These are phyloP conservation scores for Coemansia sp. DNA, from an alignment of 192 early-diverging fungal genomes.

Conservation along the genomic window DNA sequence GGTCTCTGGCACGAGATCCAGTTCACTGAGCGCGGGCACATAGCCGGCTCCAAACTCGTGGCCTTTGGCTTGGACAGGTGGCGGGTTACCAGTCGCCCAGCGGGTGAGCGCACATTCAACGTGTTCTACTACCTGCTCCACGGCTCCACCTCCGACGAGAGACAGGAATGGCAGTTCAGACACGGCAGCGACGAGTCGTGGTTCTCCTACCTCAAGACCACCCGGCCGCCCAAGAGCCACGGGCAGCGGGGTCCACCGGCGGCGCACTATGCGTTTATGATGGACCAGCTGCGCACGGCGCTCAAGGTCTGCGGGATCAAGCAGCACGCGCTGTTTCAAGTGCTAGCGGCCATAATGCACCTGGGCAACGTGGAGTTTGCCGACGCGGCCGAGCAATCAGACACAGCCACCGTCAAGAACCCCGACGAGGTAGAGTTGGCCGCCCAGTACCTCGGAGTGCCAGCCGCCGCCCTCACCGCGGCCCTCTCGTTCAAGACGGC, in stretches of 20 bases:
- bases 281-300: slow-evolving; percentile 64
- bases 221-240: slow-evolving; percentile 35
- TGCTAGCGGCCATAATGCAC: slow-evolving; percentile 81
- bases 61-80: slow-evolving; percentile 84
- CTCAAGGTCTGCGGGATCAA: slow-evolving; percentile 64
- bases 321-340: slow-evolving; percentile 76
- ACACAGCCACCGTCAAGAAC: slow-evolving; percentile 78
- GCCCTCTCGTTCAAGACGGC: slow-evolving; percentile 83
- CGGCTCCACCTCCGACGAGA: slow-evolving; percentile 76
- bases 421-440: slow-evolving; percentile 71
- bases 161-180: slow-evolving; percentile 65
- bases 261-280: slow-evolving; percentile 75
- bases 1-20: slow-evolving; percentile 85
- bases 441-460: slow-evolving; percentile 84
- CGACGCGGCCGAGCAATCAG: slow-evolving; percentile 62
- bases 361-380: slow-evolving; percentile 85
- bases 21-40: slow-evolving; percentile 83
- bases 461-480: slow-evolving; percentile 67
- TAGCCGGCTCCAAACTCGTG: slow-evolving; percentile 81
- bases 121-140: slow-evolving; percentile 93
- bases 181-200: slow-evolving; percentile 55
- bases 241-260: slow-evolving; percentile 21
- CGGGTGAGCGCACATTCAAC: slow-evolving; percentile 84
- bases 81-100: slow-evolving; percentile 64
- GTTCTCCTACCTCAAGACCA: slow-evolving; percentile 29